Percentiles rank a stretch among this genome's conserved stretches.
Conservation (phyloP, 176 grass and related monocot genomes). For the Zea mays region Zm-B73-REFERENCE-NAM-5.0 NC_050098.1:236282501-236283000, state of each 20-base stretch:
- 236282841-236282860: constrained; percentile 29
- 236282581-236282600: background rate
- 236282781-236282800: constrained; percentile 79
- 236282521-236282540: constrained; percentile 16
- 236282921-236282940: constrained; percentile 17
- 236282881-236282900: background rate
- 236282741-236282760: constrained; percentile 73
- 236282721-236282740: constrained; percentile 66
- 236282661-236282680: constrained; percentile 40
- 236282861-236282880: constrained; percentile 18
- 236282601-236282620: background rate
- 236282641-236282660: constrained; percentile 50
- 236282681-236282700: constrained; percentile 32
- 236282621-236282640: constrained; percentile 24
- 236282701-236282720: constrained; percentile 22
- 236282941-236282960: background rate
- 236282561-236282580: background rate
- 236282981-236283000: constrained; percentile 20
- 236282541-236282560: constrained; percentile 10
- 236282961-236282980: background rate
- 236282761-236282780: constrained; percentile 73
- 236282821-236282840: background rate
- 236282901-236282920: background rate
- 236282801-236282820: constrained; percentile 29
- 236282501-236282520: background rate